phyloP scores from a whole-genome alignment of 2,329 filamentous ascomycete species.

The Tolypocladium pustulatum region DNA sequence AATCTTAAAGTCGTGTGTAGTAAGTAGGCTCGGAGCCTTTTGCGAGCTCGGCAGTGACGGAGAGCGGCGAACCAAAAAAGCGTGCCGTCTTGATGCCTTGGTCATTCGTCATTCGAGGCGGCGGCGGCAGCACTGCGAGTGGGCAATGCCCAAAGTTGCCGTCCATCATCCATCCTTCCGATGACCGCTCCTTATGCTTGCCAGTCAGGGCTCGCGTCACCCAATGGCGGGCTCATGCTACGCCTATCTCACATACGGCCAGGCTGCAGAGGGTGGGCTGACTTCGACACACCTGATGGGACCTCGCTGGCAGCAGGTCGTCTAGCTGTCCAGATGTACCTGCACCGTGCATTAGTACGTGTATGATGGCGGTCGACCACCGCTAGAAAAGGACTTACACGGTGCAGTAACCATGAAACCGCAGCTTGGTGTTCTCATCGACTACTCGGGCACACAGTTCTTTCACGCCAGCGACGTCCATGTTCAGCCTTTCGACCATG shows the following conservation, averaged over 20 bases:
- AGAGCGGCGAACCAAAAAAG: background rate
- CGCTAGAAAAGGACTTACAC: slow-evolving; percentile 47
- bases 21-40: background rate
- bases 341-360: slow-evolving; percentile 6
- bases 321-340: slow-evolving; percentile 13
- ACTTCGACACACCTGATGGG: background rate
- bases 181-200: background rate
- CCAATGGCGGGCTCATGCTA: background rate
- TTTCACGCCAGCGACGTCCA: slow-evolving; percentile 47
- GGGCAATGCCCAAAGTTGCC: background rate
- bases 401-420: slow-evolving; percentile 62
- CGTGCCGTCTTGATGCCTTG: background rate
- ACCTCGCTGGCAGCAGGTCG: slow-evolving; percentile 1
- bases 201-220: background rate
- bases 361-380: background rate
- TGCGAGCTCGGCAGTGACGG: background rate
- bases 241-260: background rate
- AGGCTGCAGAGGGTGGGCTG: background rate
- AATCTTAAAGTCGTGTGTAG: background rate
- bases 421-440: slow-evolving; percentile 57
- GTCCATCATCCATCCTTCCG: background rate
- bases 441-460: slow-evolving; percentile 53
- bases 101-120: too few species aligned
- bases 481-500: slow-evolving; percentile 43
- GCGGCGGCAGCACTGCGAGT: background rate